A percentile compares a stretch with the other conserved stretches of the same genome.
These are phyloP conservation scores for Pisolithus sp. DNA, from an alignment of 768 basidiomycete genomes.

Conservation along the genomic window DNA sequence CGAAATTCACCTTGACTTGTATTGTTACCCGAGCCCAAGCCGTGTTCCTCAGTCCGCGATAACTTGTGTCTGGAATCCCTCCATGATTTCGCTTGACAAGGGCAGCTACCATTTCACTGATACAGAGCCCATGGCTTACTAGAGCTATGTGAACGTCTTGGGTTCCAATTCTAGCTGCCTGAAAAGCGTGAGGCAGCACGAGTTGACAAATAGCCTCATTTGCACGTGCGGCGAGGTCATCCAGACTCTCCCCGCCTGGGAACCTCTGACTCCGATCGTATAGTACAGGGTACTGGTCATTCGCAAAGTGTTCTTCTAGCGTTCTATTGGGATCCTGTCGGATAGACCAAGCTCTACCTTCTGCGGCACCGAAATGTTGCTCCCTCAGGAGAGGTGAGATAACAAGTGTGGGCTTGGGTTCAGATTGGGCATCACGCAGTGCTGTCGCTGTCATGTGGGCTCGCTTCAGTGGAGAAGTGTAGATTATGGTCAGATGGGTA, in stretches of 20 bases:
- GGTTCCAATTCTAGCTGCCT: slow-evolving; percentile 33
- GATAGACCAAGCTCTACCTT: slow-evolving; percentile 48
- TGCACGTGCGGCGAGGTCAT: slow-evolving; percentile 57
- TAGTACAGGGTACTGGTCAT: slow-evolving; percentile 48
- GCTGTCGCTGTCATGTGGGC: slow-evolving; percentile 56
- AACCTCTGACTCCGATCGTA: slow-evolving; percentile 44
- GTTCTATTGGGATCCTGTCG: slow-evolving; percentile 23
- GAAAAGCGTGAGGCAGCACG: slow-evolving; percentile 49
- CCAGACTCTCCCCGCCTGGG: slow-evolving; percentile 65
- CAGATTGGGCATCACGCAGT: slow-evolving; percentile 42
- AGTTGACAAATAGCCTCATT: slow-evolving; percentile 43
- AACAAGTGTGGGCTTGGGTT: slow-evolving; percentile 41
- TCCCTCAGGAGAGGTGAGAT: slow-evolving; percentile 54
- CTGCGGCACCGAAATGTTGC: slow-evolving; percentile 64
- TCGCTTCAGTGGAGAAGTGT: slow-evolving; percentile 63
- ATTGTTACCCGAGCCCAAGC: slow-evolving; percentile 59
- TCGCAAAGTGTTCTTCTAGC: slow-evolving; percentile 42
- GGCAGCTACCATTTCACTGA: slow-evolving; percentile 50
- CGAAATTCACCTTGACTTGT: slow-evolving; percentile 36
- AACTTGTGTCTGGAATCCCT: slow-evolving; percentile 22
- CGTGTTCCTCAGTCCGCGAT: slow-evolving; percentile 57
- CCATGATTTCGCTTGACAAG: slow-evolving; percentile 40
- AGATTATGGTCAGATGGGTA: slow-evolving; percentile 47
- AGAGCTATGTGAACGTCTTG: slow-evolving; percentile 50
- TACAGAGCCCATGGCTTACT: slow-evolving; percentile 73